Base-by-base conservation (phyloP, 2,329 filamentous ascomycete genomes). In the Penicillium sp. region DNA sequence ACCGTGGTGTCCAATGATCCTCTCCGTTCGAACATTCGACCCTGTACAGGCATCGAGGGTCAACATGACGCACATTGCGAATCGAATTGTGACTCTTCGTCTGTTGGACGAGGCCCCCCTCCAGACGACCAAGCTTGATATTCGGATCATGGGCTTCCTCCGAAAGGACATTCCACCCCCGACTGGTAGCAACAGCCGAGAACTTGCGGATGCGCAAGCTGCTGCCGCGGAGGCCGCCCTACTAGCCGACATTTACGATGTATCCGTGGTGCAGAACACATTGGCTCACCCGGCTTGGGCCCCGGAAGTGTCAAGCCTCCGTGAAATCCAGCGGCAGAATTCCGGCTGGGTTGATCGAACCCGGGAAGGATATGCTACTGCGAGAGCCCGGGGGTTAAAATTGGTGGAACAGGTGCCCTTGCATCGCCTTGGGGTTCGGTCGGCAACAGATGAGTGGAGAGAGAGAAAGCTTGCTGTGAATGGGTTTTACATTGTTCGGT, bases 61-160 rank as follows among this genome's bases (percentile, higher is more conserved):
- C 0, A 69, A 68, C 0, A 69, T 83, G 0, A 73, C 76, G 0
- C 69, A 72, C 2, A 72, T 73, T 40, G 78, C 77, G 20, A 67
- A 67, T n/a, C 76, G 78, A n/a, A 63, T 68, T 0, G 74, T 80
- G 0, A 50, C 50, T 14, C 34, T 69, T 18, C 63, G 63, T 7
- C 46, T 66, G 3, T 37, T 68, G 1, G 61, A 65, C 11, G 61
- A 67, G 0, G 35, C 57, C 4, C 54, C 45, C 7, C 27, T 54
- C 11, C 54, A 50, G 20, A 38, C 53, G 14, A 41, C 18, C 4
- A 74, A 77, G 28, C 59, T 86, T 2, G 73, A 78, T 23, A 60
- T 85, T 4, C 62, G 81, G 1, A 59, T 85, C 3, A 80, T 86
- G 78, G 82, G 79, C 0, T 82, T 78, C 28, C 59, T 86, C 1